phyloP scores from a whole-genome alignment of 2,329 filamentous ascomycete species.

The Chaetomium sp. region DNA sequence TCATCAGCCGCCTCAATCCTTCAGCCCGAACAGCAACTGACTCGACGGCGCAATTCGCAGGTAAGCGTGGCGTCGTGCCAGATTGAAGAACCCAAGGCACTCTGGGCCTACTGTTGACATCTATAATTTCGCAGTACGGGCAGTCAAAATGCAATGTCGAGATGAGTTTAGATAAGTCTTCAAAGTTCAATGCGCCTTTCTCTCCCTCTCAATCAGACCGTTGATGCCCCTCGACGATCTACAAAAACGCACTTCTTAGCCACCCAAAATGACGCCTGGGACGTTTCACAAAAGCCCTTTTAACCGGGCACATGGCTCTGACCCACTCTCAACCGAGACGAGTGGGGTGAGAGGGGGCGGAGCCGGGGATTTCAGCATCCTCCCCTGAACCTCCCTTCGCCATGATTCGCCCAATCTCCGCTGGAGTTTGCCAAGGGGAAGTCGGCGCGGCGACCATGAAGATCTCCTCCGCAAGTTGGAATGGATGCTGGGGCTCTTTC shows the following conservation, averaged over 20 bases:
- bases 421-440: background rate
- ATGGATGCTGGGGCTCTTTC: background rate
- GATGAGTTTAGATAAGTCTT: background rate
- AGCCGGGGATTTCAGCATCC: conserved; percentile 1
- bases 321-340: background rate
- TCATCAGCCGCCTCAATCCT: background rate
- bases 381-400: background rate
- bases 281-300: background rate
- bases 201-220: too few species aligned
- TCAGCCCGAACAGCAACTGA: background rate
- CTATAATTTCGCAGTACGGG: background rate
- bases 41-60: background rate
- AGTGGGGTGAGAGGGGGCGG: background rate
- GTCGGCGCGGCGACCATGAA: background rate
- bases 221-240: background rate
- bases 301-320: background rate
- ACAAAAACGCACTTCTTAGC: background rate
- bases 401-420: background rate
- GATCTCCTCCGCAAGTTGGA: conserved; percentile 2
- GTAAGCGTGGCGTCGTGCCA: background rate
- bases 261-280: background rate
- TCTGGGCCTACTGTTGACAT: background rate
- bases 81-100: background rate
- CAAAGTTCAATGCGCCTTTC: too few species aligned
- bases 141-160: background rate